Conservation (phyloP, 2,329 filamentous ascomycete species). For the Chalaropsis ovoidea region DNA sequence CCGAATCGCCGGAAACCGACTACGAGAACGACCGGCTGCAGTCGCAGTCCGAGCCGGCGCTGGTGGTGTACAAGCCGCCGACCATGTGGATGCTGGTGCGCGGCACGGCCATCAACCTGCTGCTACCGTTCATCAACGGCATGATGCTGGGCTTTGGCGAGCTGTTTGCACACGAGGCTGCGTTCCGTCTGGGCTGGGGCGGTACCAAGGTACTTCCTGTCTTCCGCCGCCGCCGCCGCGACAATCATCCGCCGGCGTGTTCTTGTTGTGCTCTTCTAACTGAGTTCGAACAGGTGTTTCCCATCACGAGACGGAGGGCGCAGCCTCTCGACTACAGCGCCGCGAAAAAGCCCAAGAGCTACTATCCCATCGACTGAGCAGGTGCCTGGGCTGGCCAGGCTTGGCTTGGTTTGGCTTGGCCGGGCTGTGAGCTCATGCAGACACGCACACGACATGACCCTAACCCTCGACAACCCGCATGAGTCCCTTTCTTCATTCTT, state of each 20-base stretch:
- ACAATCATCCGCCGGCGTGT: slow-evolving; percentile 19
- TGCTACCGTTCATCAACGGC: slow-evolving; percentile 92
- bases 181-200: slow-evolving; percentile 86
- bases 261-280: slow-evolving; percentile 24
- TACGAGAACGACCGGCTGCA: slow-evolving; percentile 34
- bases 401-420: background rate
- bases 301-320: slow-evolving; percentile 48
- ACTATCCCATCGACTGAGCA: slow-evolving; percentile 21
- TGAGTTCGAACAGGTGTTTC: slow-evolving; percentile 42
- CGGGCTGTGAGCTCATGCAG: background rate
- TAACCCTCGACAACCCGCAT: background rate
- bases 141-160: slow-evolving; percentile 98
- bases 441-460: background rate
- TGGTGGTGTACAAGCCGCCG: slow-evolving; percentile 82
- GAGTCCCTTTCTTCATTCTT: background rate
- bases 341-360: slow-evolving; percentile 21
- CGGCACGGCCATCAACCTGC: slow-evolving; percentile 87
- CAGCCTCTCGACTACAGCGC: slow-evolving; percentile 71
- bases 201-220: slow-evolving; percentile 65
- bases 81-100: slow-evolving; percentile 77
- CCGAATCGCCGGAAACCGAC: slow-evolving; percentile 55
- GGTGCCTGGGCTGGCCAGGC: too few species aligned
- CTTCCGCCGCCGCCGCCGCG: slow-evolving; percentile 28
- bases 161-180: slow-evolving; percentile 89
- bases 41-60: slow-evolving; percentile 48